Percentiles rank a stretch among this genome's conserved stretches.
Evolutionary conservation across 345 rosid genomes (phyloP).

Genomic region (Citrus maxima): DNA sequence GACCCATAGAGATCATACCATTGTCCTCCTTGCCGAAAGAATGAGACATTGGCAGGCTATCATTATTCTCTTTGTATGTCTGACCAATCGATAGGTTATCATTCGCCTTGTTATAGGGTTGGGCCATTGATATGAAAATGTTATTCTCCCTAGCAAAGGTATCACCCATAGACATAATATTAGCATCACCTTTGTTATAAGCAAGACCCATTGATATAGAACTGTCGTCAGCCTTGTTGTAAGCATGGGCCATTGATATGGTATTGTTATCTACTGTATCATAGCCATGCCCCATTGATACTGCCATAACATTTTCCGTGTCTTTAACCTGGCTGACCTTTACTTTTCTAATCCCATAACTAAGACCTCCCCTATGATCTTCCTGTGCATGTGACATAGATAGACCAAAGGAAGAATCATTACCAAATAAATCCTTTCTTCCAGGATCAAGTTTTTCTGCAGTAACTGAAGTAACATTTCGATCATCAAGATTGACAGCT

Average conservation of each 20-base stretch:
- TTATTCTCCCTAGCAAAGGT: slow-evolving; percentile 36
- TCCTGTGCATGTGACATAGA: slow-evolving; percentile 39
- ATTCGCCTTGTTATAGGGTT: slow-evolving; percentile 33
- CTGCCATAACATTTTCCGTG: slow-evolving; percentile 31
- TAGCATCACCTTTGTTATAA: slow-evolving; percentile 27
- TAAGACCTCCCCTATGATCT: slow-evolving; percentile 33
- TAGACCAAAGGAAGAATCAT: slow-evolving; percentile 39
- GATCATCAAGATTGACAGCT: slow-evolving; percentile 28
- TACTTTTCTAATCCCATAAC: slow-evolving; percentile 48
- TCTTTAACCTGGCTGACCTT: slow-evolving; percentile 55
- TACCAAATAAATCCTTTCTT: slow-evolving; percentile 33
- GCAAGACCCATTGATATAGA: slow-evolving; percentile 25
- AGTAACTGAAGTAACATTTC: slow-evolving; percentile 23
- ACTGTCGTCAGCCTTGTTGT: slow-evolving; percentile 25
- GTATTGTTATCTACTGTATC: slow-evolving; percentile 25
- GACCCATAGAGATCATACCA: slow-evolving; percentile 42
- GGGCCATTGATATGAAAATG: slow-evolving; percentile 45
- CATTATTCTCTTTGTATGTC: slow-evolving; percentile 38
- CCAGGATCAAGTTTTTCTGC: slow-evolving; percentile 25
- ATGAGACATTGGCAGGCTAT: slow-evolving; percentile 33
- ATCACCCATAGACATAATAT: slow-evolving; percentile 32
- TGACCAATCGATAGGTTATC: slow-evolving; percentile 33
- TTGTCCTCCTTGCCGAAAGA: slow-evolving; percentile 37
- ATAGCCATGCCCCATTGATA: slow-evolving; percentile 29
- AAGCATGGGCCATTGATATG: slow-evolving; percentile 23